Conservation (phyloP, 129 eudicot species). For the Arctium minus region DNA sequence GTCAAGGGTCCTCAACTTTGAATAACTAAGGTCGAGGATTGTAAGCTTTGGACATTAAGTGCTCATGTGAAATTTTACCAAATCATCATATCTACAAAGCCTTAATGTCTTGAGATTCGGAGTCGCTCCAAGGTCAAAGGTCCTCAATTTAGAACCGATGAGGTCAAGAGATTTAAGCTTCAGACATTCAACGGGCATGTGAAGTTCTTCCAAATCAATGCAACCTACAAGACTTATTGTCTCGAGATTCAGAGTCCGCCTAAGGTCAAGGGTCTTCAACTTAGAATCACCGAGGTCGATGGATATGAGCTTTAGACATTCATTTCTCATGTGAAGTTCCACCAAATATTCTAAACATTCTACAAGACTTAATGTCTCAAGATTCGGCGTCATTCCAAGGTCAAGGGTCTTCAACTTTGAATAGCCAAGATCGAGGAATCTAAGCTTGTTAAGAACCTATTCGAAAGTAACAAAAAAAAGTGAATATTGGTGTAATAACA, state of each 20-base stretch:
- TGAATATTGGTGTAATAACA: neutral
- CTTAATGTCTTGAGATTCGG: neutral
- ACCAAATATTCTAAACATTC: neutral
- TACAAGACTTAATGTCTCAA: neutral
- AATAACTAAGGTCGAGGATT: neutral
- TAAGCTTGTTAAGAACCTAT: conserved; percentile 5
- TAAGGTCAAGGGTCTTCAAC: neutral
- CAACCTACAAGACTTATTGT: neutral
- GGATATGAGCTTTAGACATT: neutral
- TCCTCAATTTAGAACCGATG: neutral
- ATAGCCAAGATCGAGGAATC: neutral
- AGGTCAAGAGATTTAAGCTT: neutral
- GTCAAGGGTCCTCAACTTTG: neutral
- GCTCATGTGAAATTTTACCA: neutral
- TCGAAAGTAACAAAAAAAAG: neutral
- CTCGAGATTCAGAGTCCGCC: neutral
- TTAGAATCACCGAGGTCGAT: neutral
- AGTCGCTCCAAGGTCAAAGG: neutral
- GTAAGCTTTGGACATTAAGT: neutral
- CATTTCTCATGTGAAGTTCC: neutral
- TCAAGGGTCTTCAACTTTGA: neutral
- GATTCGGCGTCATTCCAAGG: conserved; percentile 7
- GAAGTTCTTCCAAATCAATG: neutral
- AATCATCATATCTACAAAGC: neutral
- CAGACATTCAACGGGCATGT: neutral